phyloP scores from a whole-genome alignment of 257 asterid genomes.

The Solanum sitiens region DNA sequence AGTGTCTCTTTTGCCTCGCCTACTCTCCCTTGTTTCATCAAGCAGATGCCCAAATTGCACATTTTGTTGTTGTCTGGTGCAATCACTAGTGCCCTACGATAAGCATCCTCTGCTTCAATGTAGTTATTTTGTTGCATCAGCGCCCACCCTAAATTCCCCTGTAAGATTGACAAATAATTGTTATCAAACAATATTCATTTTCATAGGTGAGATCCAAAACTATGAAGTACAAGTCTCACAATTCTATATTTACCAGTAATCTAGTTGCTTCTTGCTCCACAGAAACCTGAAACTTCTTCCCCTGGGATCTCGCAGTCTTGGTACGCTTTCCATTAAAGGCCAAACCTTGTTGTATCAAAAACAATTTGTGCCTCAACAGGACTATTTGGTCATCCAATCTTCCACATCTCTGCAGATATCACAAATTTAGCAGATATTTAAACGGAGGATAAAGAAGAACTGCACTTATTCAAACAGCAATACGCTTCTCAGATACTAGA shows the following conservation, averaged over 20 bases:
- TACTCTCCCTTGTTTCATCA: slow-evolving; percentile 90
- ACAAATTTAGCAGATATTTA: neutral
- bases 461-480: neutral
- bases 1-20: slow-evolving; percentile 82
- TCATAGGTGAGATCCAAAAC: neutral
- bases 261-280: slow-evolving; percentile 98
- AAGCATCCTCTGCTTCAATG: slow-evolving; percentile 85
- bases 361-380: slow-evolving; percentile 57
- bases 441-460: neutral
- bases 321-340: slow-evolving; percentile 97
- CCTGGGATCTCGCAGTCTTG: slow-evolving; percentile 92
- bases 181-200: neutral
- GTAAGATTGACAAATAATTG: neutral
- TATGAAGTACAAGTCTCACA: neutral
- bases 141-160: slow-evolving; percentile 99
- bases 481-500: neutral
- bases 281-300: slow-evolving; percentile 92
- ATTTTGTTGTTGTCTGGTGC: slow-evolving; percentile 91
- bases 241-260: slow-evolving; percentile 46
- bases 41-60: slow-evolving; percentile 91
- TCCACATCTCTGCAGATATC: slow-evolving; percentile 75
- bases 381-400: slow-evolving; percentile 82
- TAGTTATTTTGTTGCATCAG: slow-evolving; percentile 91
- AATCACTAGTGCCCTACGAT: slow-evolving; percentile 65
- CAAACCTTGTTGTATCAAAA: slow-evolving; percentile 79